Evolutionary conservation across 2,329 filamentous ascomycete species (phyloP).

Genomic region (Beauveria bassiana): DNA sequence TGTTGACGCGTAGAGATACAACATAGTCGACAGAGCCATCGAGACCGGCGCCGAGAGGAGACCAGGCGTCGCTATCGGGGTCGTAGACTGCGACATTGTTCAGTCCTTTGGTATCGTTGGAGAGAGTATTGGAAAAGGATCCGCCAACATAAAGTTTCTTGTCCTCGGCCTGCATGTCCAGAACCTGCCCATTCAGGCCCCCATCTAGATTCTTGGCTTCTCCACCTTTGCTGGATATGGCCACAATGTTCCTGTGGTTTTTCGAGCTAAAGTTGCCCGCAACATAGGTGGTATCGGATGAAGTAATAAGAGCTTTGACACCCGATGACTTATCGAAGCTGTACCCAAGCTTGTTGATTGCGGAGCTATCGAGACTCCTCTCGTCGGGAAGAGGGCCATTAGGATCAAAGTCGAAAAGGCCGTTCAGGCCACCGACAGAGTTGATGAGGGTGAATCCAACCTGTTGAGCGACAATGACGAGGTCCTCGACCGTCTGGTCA

Average conservation of each 20-base stretch:
- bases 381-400: constrained; percentile 41
- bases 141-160: constrained; percentile 73
- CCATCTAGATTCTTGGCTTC: constrained; percentile 55
- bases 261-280: constrained; percentile 76
- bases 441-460: constrained; percentile 70
- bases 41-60: constrained; percentile 74
- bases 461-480: constrained; percentile 83
- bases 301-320: constrained; percentile 60
- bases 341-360: constrained; percentile 68
- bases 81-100: constrained; percentile 73
- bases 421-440: constrained; percentile 75
- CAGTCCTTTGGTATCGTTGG: constrained; percentile 54
- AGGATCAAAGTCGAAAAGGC: constrained; percentile 83
- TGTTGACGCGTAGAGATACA: constrained; percentile 70
- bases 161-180: constrained; percentile 59
- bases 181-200: constrained; percentile 75
- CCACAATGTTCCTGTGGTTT: constrained; percentile 67
- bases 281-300: constrained; percentile 61
- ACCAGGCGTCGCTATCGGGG: constrained; percentile 61
- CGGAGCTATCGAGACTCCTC: constrained; percentile 60
- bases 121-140: constrained; percentile 67
- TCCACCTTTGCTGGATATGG: constrained; percentile 53
- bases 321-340: constrained; percentile 59
- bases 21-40: constrained; percentile 70
- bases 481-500: constrained; percentile 50